Evolutionary conservation across 768 basidiomycete genomes (phyloP), one percentile per base, ranked within the genome.

Genomic region (Lyophyllum atratum): DNA sequence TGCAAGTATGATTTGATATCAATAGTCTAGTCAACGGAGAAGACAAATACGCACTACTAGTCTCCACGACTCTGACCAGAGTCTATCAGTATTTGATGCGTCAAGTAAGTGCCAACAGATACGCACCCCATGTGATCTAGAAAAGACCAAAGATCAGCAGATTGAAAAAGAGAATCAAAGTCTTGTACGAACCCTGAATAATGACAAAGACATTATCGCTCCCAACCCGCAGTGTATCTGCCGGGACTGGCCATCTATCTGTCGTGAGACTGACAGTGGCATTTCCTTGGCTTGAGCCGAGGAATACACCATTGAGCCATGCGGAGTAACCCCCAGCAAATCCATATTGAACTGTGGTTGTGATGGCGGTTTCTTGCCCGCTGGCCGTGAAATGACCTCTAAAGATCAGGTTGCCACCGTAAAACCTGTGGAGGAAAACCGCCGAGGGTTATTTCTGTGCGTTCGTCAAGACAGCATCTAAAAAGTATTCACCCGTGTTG

Each of bases 301-400:
- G 66, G 68, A 82, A 82, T 4, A 74, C 63, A 4, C 79, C 77
- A 53, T 82, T 81, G 24, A 82, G 59, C 77, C 72, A 84, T 21
- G 76, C 75, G 25, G 80, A 79, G 66, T 83, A 84, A 15, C 80
- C 82, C 15, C 81, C 82, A 4, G 80, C 80, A 56, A 68, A 67
- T 4, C 83, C 82, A 48, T 77, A 81, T 64, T 82, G 80, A 5
- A 84, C 75, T 22, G 79, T 74, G 12, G 79, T 66, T 22, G 60
- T 70, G 51, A 84, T 69, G 5, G 73, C 79, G 0, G 75, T 81
- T 66, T 84, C 83, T 39, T 69, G 47, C 7, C 82, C 82, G 3
- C 72, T 75, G 11, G 81, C 79, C 12, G 66, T 79, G 68, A 84
- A 83, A 54, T 79, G 78, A n/a, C 79, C 83, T 12, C 82, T 75